Base-by-base conservation (phyloP, 495 filamentous ascomycete genomes). In the Daldinia vernicosa region DNA sequence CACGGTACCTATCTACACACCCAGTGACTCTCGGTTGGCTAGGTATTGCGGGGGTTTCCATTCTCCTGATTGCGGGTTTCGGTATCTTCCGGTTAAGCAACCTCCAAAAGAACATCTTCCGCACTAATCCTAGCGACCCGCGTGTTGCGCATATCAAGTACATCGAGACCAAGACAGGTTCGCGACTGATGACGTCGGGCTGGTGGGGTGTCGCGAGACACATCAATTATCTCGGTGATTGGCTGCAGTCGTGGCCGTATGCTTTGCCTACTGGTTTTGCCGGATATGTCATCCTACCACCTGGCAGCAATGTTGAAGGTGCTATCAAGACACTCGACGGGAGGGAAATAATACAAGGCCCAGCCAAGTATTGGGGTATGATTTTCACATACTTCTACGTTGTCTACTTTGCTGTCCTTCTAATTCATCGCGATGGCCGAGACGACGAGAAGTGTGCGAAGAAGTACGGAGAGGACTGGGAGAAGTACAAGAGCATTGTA, bases 211-310 rank as follows among this genome's bases (percentile, higher is more conserved):
- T 86, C 22, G 91, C 93, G 12, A 86, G 96, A 17, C 96, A 99
- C 78, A 95, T 98, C 84, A 99, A 98, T 82, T 98, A 99, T 78
- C 80, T 97, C n/a, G 96, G 95, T 40, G 95, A 99, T 80, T 98
- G 95, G 95, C 80, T 94, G 59, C 93, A 97, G 89, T 87, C 89
- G 15, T 98, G 94, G 93, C 89, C 93, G 0, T 99, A 95, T 80
- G 92, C 89, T 65, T 83, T 99, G 22, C 95, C 96, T 0, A 98
- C 95, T 6, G 93, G 93, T 5, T 80, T 97, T 62, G 90, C 94
- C 0, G 94, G 94, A 28, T 97, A 93, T 76, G 74, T 84, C 3
- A 84, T 92, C 71, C 75, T 87, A 39, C 79, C 84, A 32, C 83
- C 84, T n/a, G 84, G 84, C 19, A 81, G 76, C 28, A 64, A 80